These are phyloP conservation scores for Talaromyces wortmannii DNA, from an alignment of 495 filamentous ascomycete species.

Conservation along the genomic window DNA sequence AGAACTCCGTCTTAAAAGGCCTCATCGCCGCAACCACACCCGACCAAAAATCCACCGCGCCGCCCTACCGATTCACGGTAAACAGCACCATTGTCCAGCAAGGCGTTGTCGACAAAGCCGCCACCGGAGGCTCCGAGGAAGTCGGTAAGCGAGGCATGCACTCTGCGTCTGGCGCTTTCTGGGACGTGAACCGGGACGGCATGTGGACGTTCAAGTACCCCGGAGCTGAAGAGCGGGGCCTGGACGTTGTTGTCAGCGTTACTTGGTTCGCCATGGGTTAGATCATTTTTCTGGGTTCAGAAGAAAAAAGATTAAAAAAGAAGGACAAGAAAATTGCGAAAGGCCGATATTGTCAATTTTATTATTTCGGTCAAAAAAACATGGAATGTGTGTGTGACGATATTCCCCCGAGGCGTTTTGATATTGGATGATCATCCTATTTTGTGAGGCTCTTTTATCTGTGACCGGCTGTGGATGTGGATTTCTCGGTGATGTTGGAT, in stretches of 20 bases:
- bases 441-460: background rate
- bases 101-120: slow-evolving; percentile 36
- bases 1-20: slow-evolving; percentile 82
- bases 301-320: too few species aligned
- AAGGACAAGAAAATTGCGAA: too few species aligned
- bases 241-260: slow-evolving; percentile 88
- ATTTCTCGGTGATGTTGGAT: too few species aligned
- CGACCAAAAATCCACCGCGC: slow-evolving; percentile 12
- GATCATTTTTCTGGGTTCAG: background rate
- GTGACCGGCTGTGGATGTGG: too few species aligned
- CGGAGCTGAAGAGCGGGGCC: slow-evolving; percentile 70
- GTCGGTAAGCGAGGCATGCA: slow-evolving; percentile 91
- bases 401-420: background rate
- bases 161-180: slow-evolving; percentile 87
- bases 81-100: slow-evolving; percentile 99
- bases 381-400: background rate
- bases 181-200: slow-evolving; percentile 95
- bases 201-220: slow-evolving; percentile 98
- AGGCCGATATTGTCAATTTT: too few species aligned
- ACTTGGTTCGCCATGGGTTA: slow-evolving; percentile 69
- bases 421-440: slow-evolving; percentile 4
- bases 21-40: slow-evolving; percentile 78
- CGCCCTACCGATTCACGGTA: slow-evolving; percentile 80
- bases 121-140: slow-evolving; percentile 35
- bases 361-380: background rate